Evolutionary conservation across 768 basidiomycete genomes (phyloP).

Genomic region (Trametes cubensis): DNA sequence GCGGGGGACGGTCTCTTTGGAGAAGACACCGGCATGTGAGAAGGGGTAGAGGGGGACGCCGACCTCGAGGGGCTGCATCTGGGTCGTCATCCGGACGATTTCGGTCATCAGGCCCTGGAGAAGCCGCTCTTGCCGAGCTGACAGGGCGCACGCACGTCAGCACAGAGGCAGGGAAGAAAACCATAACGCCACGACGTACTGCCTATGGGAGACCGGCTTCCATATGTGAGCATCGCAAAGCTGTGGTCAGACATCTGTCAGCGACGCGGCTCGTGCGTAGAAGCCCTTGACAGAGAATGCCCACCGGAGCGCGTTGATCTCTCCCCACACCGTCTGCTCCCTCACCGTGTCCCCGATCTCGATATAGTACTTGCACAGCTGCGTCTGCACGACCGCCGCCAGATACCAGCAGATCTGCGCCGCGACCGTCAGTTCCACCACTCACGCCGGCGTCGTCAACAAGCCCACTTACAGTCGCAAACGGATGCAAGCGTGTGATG

Average conservation of each 20-base stretch:
- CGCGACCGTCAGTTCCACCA: neutral
- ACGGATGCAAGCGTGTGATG: constrained; percentile 77
- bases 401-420: constrained; percentile 87
- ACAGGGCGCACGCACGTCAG: neutral
- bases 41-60: constrained; percentile 82
- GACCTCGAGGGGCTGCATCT: constrained; percentile 78
- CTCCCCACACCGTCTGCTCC: constrained; percentile 83
- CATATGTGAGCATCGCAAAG: constrained; percentile 84
- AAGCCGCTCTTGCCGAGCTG: constrained; percentile 82
- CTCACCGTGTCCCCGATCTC: constrained; percentile 73
- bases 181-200: constrained; percentile 50
- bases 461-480: constrained; percentile 63
- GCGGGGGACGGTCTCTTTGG: constrained; percentile 26
- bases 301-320: constrained; percentile 82
- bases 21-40: constrained; percentile 44
- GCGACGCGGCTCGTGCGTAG: neutral
- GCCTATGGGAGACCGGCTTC: constrained; percentile 78
- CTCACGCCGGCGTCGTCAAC: neutral
- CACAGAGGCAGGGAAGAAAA: neutral
- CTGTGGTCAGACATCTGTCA: constrained; percentile 40
- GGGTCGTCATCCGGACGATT: constrained; percentile 79
- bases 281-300: constrained; percentile 20
- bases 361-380: constrained; percentile 84
- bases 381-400: constrained; percentile 84
- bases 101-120: constrained; percentile 84